Conservation (phyloP, 768 basidiomycete genomes). For the Tricholoma saponaceum region DNA sequence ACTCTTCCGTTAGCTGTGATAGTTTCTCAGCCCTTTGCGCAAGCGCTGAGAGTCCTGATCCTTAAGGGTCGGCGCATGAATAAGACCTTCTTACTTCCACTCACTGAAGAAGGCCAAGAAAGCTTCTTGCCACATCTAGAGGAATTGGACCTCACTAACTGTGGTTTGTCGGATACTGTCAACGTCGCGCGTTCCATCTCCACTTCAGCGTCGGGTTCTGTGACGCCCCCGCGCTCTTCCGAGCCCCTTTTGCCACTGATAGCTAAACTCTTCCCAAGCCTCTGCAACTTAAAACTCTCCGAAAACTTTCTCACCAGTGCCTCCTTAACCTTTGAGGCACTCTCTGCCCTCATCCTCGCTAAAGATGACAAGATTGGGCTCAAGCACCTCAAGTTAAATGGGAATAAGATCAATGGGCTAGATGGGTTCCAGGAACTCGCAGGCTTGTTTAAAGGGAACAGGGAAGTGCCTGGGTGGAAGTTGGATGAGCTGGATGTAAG, state of each 20-base stretch:
- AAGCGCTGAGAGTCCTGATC: slow-evolving; percentile 51
- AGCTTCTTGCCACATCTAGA: slow-evolving; percentile 62
- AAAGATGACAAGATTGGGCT: slow-evolving; percentile 49
- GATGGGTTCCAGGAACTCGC: slow-evolving; percentile 61
- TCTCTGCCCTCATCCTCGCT: slow-evolving; percentile 50
- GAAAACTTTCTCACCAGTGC: slow-evolving; percentile 63
- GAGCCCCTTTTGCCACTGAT: slow-evolving; percentile 59
- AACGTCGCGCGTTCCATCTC: slow-evolving; percentile 36
- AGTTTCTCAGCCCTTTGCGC: slow-evolving; percentile 53
- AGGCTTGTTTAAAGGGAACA: slow-evolving; percentile 60
- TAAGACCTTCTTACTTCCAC: slow-evolving; percentile 55
- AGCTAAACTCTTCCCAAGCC: slow-evolving; percentile 62
- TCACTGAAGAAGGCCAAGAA: slow-evolving; percentile 21
- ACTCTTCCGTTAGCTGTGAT: slow-evolving; percentile 67
- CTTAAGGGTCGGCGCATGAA: slow-evolving; percentile 68
- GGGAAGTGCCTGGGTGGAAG: slow-evolving; percentile 63
- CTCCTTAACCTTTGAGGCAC: slow-evolving; percentile 42
- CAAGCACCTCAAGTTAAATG: slow-evolving; percentile 60
- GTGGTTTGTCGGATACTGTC: slow-evolving; percentile 61
- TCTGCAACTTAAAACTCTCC: slow-evolving; percentile 70
- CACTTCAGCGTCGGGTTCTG: slow-evolving; percentile 19
- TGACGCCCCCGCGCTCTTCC: slow-evolving; percentile 38
- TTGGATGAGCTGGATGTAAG: slow-evolving; percentile 80
- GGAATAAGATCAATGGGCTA: slow-evolving; percentile 61
- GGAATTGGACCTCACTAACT: slow-evolving; percentile 72